These are phyloP conservation scores for Verticillium klebahnii DNA, from an alignment of 2,329 filamentous ascomycete species.

Conservation along the genomic window DNA sequence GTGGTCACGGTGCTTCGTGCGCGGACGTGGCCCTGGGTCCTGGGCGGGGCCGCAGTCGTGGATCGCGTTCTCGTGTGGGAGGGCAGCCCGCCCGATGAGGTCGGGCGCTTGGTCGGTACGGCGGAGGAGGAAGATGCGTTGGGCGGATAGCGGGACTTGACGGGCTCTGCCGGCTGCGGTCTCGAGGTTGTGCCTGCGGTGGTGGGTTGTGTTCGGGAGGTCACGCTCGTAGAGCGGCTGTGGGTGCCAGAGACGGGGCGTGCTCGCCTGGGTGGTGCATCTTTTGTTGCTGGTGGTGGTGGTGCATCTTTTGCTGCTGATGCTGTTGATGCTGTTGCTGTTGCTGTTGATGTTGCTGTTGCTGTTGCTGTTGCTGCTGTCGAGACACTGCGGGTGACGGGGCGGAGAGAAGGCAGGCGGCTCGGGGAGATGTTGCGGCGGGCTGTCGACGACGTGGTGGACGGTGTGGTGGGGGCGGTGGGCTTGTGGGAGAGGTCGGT, in stretches of 20 bases:
- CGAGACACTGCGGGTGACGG: slow-evolving; percentile 1
- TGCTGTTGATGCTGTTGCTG: slow-evolving; percentile 1
- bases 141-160: slow-evolving; percentile 5
- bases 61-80: slow-evolving; percentile 1
- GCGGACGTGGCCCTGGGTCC: slow-evolving; percentile 25
- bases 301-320: not conserved
- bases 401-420: slow-evolving; percentile 8
- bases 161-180: slow-evolving; percentile 1
- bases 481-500: slow-evolving; percentile 9
- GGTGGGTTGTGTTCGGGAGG: slow-evolving; percentile 1
- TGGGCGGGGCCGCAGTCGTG: slow-evolving; percentile 9
- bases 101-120: slow-evolving; percentile 15
- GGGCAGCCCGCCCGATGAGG: slow-evolving; percentile 21
- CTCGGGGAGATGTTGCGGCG: slow-evolving; percentile 7
- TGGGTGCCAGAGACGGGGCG: not conserved
- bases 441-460: not conserved
- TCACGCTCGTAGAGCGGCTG: not conserved
- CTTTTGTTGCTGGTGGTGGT: not conserved
- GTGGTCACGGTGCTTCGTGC: slow-evolving; percentile 36
- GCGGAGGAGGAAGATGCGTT: slow-evolving; percentile 6
- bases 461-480: not conserved
- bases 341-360: slow-evolving; percentile 10
- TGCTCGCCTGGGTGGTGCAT: not conserved
- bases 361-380: slow-evolving; percentile 11
- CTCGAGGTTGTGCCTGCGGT: slow-evolving; percentile 6